These are phyloP conservation scores for Cercospora sp. DNA, from an alignment of 2,329 filamentous ascomycete species.

Conservation along the genomic window DNA sequence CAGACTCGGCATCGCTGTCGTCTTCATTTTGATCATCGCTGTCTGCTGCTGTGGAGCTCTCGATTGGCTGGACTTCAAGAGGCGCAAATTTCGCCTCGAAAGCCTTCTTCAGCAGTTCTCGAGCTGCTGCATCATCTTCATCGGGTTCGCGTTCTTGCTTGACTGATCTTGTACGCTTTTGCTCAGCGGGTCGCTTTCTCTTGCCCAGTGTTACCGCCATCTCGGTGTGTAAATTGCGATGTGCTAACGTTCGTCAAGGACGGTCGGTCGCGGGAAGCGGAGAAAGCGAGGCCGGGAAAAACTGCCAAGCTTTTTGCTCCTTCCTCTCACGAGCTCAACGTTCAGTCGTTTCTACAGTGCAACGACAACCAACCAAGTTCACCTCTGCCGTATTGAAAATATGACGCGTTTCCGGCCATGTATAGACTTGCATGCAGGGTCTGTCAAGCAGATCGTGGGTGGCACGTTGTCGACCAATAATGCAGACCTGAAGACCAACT, in stretches of 20 bases:
- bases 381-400: constrained; percentile 10
- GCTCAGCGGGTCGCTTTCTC: constrained; percentile 45
- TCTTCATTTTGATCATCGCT: constrained; percentile 31
- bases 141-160: constrained; percentile 24
- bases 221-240: constrained; percentile 19
- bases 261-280: not conserved
- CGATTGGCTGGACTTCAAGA: constrained; percentile 36
- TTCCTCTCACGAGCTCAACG: not conserved
- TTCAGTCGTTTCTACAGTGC: not conserved
- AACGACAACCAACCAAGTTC: not conserved
- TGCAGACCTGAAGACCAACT: constrained; percentile 75
- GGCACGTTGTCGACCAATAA: constrained; percentile 70
- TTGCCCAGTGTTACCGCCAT: constrained; percentile 50
- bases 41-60: constrained; percentile 36
- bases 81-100: constrained; percentile 90
- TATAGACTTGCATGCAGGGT: constrained; percentile 95
- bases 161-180: constrained; percentile 23
- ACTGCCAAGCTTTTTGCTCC: constrained; percentile 11
- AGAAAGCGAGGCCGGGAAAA: not conserved
- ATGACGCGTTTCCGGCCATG: constrained; percentile 97
- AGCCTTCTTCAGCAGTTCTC: constrained; percentile 75
- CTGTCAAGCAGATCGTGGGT: constrained; percentile 98
- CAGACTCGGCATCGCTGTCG: constrained; percentile 46
- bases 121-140: constrained; percentile 51
- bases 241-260: constrained; percentile 1